These are phyloP conservation scores for Collybia sordida DNA, from an alignment of 768 basidiomycete species.

Conservation along the genomic window DNA sequence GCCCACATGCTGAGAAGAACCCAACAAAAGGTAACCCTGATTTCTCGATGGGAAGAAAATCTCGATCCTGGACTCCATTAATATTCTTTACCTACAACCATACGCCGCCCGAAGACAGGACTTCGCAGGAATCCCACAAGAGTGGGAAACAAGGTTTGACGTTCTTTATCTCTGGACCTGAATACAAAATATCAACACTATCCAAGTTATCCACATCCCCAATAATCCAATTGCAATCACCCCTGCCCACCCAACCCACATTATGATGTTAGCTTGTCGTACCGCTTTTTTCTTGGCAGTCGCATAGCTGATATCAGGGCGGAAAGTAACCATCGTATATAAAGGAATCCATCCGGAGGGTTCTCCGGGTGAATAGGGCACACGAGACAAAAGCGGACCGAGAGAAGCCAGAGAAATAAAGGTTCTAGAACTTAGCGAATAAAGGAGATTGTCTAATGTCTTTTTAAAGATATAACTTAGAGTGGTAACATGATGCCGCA, in stretches of 20 bases:
- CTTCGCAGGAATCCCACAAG: conserved; percentile 6
- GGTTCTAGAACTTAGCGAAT: conserved; percentile 54
- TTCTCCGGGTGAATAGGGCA: conserved; percentile 57
- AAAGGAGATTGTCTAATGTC: conserved; percentile 73
- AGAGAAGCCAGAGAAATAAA: conserved; percentile 46
- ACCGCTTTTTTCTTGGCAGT: conserved; percentile 70
- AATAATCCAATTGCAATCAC: conserved; percentile 40
- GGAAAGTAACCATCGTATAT: conserved; percentile 98
- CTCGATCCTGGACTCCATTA: conserved; percentile 8
- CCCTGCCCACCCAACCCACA: conserved; percentile 47
- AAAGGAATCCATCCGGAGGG: conserved; percentile 87
- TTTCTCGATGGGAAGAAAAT: conserved; percentile 19
- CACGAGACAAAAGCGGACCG: conserved; percentile 43
- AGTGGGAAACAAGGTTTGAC: conserved; percentile 16
- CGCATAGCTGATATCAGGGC: conserved; percentile 91
- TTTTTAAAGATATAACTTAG: conserved; percentile 78
- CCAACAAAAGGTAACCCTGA: conserved; percentile 26
- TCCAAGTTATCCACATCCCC: conserved; percentile 41
- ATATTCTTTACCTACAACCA: conserved; percentile 13
- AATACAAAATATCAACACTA: conserved; percentile 24
- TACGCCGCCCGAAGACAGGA: conserved; percentile 13
- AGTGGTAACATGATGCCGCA: conserved; percentile 90
- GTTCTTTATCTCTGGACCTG: conserved; percentile 12
- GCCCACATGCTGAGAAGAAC: conserved; percentile 16
- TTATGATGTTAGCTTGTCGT: conserved; percentile 67